These are phyloP conservation scores for Pythium oligandrum DNA, from an alignment of 352 stramenopile genomes.

Conservation along the genomic window DNA sequence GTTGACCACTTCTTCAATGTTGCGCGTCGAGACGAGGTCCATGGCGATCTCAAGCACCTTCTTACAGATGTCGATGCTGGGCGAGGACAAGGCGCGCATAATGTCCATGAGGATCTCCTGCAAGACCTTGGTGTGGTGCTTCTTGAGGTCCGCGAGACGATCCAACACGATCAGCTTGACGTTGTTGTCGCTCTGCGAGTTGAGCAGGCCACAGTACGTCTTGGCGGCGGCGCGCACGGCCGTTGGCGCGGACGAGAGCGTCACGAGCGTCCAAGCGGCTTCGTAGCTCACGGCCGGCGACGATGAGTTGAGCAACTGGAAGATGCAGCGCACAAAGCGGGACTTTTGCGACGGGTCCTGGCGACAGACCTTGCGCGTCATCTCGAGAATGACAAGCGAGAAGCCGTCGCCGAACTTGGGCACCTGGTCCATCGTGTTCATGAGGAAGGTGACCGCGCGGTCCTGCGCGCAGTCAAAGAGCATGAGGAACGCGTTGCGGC, in stretches of 20 bases:
- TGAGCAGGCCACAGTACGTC: slow-evolving; percentile 97
- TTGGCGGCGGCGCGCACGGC: slow-evolving; percentile 95
- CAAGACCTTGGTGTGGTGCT: slow-evolving; percentile 95
- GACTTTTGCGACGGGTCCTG: slow-evolving; percentile 97
- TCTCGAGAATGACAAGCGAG: slow-evolving; percentile 98
- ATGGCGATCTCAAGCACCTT: slow-evolving; percentile 98
- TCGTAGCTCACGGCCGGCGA: slow-evolving; percentile 96
- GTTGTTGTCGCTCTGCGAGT: slow-evolving; percentile 99
- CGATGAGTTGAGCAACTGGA: slow-evolving; percentile 94
- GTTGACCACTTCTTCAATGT: slow-evolving; percentile 97
- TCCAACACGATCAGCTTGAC: slow-evolving; percentile 99
- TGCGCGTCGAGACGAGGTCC: slow-evolving; percentile 95
- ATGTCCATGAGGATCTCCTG: slow-evolving; percentile 99
- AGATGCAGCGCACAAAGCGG: slow-evolving; percentile 98
- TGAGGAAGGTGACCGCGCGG: slow-evolving; percentile 96
- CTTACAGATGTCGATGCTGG: slow-evolving; percentile 98
- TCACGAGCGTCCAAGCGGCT: slow-evolving; percentile 98
- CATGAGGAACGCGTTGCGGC: slow-evolving; percentile 99
- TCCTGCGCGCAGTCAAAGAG: slow-evolving; percentile 98
- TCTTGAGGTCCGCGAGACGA: slow-evolving; percentile 95
- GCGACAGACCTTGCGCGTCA: slow-evolving; percentile 97
- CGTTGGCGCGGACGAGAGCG: slow-evolving; percentile 96
- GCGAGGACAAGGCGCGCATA: slow-evolving; percentile 93
- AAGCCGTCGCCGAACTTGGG: slow-evolving; percentile 97
- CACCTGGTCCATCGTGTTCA: slow-evolving; percentile 95